Evolutionary conservation across 352 stramenopile species (phyloP).

Genomic region (Globisporangium barbulae): DNA sequence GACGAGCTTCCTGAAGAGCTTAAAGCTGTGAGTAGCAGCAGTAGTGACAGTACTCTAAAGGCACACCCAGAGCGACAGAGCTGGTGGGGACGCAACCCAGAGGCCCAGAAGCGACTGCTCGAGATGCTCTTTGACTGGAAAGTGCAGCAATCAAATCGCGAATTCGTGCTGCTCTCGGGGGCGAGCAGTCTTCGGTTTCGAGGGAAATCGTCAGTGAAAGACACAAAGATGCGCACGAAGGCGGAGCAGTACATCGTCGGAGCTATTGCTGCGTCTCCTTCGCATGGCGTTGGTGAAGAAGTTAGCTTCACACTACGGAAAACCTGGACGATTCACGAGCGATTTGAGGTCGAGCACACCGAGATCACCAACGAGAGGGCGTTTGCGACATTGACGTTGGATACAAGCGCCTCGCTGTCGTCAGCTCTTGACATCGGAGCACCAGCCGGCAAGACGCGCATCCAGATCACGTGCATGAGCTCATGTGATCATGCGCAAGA

Average conservation of each 20-base stretch:
- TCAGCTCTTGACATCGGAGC: conserved; percentile 4
- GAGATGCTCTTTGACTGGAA: conserved; percentile 72
- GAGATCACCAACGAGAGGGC: conserved; percentile 12
- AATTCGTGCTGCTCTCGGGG: conserved; percentile 47
- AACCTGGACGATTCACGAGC: conserved; percentile 28
- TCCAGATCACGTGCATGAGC: conserved; percentile 17
- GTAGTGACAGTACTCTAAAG: not conserved
- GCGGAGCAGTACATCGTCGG: conserved; percentile 41
- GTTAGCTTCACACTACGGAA: conserved; percentile 9
- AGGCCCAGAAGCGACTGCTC: conserved; percentile 42
- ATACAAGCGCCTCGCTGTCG: conserved; percentile 28
- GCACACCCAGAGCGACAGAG: conserved; percentile 21
- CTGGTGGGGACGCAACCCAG: conserved; percentile 36
- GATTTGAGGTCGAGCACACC: conserved; percentile 50
- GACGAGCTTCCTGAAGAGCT: conserved; percentile 23
- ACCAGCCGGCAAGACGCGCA: not conserved
- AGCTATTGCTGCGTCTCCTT: conserved; percentile 21
- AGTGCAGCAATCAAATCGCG: conserved; percentile 36
- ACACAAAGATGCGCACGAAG: conserved; percentile 43
- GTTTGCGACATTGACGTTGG: conserved; percentile 4
- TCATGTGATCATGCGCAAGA: conserved; percentile 18
- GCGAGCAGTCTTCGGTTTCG: conserved; percentile 29
- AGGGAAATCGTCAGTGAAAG: conserved; percentile 37
- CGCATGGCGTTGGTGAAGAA: not conserved
- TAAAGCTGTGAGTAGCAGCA: not conserved